Evolutionary conservation across 2,329 filamentous ascomycete genomes (phyloP), one percentile per base, ranked within the genome.

Genomic region (Pseudophaeomoniella oleicola): DNA sequence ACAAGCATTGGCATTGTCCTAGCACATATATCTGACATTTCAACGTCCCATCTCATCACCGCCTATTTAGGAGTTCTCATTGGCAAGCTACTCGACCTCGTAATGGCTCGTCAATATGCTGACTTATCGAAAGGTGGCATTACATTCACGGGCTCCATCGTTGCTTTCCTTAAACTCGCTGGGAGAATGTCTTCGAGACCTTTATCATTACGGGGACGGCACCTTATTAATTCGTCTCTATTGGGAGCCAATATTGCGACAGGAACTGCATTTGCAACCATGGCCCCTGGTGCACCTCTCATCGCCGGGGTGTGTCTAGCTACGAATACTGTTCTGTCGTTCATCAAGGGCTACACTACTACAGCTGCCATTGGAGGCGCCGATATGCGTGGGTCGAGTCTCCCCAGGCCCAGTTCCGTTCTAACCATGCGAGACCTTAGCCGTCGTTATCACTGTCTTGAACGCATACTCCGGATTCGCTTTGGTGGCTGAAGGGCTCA

Each of bases 391-490:
- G 60, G 27, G 55, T 16, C 10, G 4, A 6, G 18, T 10, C 17
- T 13, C 6, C 13, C 17, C 12, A 2, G 14, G 16, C 10, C 12
- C 14, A 50, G 53, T 54, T 14, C 18, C 41, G 6, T 18, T 34
- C 46, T 49, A 42, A 53, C 42, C 11, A 39, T 13, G 31, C 17
- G 14, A 13, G 19, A n/a, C 15, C 33, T 4, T 44, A 69, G 65
- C 80, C 11, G 84, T 92, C 4, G 83, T 90, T 19, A 92, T 92
- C 44, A 92, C 84, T 0, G 85, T 93, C 1, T 60, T 94, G 14
- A 94, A 93, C 47, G 85, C 85, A 0, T 93, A 93, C 54, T 88
- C 82, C 34, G 86, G 86, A 10, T 94, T 93, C 39, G 86, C 86
- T 0, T 68, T 94, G 2, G 84, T 94, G 0, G 85, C 86, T 0